A percentile compares a stretch with the other conserved stretches of the same genome.
These are phyloP conservation scores for Exophiala spinifera DNA, from an alignment of 2,329 filamentous ascomycete species.

Conservation along the genomic window DNA sequence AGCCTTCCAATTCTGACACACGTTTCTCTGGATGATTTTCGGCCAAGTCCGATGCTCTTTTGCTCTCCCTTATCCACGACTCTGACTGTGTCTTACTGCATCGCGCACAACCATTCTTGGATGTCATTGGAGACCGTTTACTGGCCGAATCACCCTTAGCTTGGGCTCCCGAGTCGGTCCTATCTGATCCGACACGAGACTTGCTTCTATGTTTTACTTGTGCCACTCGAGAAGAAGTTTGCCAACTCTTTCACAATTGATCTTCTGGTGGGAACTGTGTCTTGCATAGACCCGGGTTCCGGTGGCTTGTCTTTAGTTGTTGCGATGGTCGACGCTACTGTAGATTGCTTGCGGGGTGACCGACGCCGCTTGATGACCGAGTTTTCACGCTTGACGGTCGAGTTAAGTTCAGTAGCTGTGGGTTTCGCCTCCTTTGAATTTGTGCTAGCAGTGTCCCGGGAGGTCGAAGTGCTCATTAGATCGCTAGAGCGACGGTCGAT, in stretches of 20 bases:
- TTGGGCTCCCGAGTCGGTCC: neutral
- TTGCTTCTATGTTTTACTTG: constrained; percentile 13
- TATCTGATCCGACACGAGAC: constrained; percentile 11
- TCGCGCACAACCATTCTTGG: constrained; percentile 2
- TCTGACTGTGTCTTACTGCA: constrained; percentile 9
- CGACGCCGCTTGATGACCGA: neutral
- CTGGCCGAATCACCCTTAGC: neutral
- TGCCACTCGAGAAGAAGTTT: constrained; percentile 20
- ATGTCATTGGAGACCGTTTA: neutral
- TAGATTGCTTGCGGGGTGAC: constrained; percentile 2
- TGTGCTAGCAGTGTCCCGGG: neutral
- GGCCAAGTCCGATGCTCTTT: neutral
- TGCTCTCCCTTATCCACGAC: too few species aligned
- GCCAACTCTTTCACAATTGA: constrained; percentile 24
- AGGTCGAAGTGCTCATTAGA: neutral
- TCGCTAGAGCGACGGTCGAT: too few species aligned
- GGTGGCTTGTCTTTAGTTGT: neutral
- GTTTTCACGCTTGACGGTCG: neutral
- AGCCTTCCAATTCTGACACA: constrained; percentile 6
- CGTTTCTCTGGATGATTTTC: neutral
- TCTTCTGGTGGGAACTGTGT: constrained; percentile 5
- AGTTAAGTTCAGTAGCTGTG: too few species aligned
- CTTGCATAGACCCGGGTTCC: constrained; percentile 1
- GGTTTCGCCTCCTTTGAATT: neutral
- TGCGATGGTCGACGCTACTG: constrained; percentile 1